Percentiles rank a stretch among this genome's conserved stretches.
Conservation (phyloP, 2,329 filamentous ascomycete genomes). For the Fusarium sp. region DNA sequence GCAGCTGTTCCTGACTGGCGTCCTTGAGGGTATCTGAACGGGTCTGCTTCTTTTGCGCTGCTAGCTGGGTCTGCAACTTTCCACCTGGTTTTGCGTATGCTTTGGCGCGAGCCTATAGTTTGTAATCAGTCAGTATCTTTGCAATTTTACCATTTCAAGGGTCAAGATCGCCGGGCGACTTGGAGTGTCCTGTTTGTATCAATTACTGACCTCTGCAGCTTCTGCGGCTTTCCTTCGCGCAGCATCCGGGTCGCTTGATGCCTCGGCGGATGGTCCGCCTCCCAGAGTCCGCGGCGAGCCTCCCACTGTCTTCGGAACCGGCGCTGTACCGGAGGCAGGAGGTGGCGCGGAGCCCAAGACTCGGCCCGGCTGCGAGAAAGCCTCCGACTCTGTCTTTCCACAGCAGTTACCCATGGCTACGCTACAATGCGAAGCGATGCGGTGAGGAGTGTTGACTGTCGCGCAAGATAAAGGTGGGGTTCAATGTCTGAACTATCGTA, state of each 20-base stretch:
- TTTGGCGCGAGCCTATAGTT: constrained; percentile 75
- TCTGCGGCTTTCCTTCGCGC: constrained; percentile 81
- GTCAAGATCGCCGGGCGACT: not conserved
- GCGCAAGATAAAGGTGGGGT: not conserved
- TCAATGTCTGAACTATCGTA: not conserved
- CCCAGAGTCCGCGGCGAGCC: constrained; percentile 77
- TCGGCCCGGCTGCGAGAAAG: constrained; percentile 81
- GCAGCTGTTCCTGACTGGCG: constrained; percentile 76
- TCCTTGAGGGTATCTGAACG: constrained; percentile 77
- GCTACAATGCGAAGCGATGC: not conserved
- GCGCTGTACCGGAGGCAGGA: constrained; percentile 64
- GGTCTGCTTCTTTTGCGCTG: constrained; percentile 83
- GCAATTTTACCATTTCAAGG: not conserved
- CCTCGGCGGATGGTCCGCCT: constrained; percentile 56
- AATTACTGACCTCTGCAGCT: constrained; percentile 82
- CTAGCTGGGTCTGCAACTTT: constrained; percentile 79
- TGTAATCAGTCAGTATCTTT: constrained; percentile 3
- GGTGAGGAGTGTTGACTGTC: not conserved
- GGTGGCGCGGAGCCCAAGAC: constrained; percentile 72
- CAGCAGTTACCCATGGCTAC: constrained; percentile 88
- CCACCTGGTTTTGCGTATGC: constrained; percentile 72
- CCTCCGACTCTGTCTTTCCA: constrained; percentile 80
- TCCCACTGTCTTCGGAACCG: constrained; percentile 68
- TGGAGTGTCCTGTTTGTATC: not conserved
- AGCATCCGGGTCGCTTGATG: constrained; percentile 63